Base-by-base conservation (phyloP, 2,329 filamentous ascomycete species). In the Chaetomiaceae sp. region DNA sequence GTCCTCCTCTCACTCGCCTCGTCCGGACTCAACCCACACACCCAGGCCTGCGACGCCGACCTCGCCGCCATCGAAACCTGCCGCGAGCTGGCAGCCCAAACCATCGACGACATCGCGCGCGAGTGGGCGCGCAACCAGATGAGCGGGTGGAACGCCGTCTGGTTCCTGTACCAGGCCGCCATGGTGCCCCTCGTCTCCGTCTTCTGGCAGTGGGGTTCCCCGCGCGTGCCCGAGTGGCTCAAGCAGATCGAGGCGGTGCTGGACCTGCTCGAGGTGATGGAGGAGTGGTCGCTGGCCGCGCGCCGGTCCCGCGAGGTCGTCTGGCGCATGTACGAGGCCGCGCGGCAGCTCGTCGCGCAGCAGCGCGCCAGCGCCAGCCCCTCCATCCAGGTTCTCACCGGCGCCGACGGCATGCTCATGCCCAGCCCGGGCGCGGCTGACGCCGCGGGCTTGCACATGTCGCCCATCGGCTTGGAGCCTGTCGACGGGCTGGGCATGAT, bases 131-230 rank as follows among this genome's bases (percentile, higher is more conserved):
- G 83, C 42, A 88, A 89, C 65, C 82, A 90, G 64, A 88, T 91
- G 72, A 83, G 82, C 0, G 87, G 87, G 8, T 91, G 87, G 88
- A 89, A 89, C 66, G 88, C 85, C 0, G 87, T 88, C 2, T 91
- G 87, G 87, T 86, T 90, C 69, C 79, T 89, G 55, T 91, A 89
- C 70, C 88, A 91, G 67, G 87, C 88, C 0, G 83, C 82, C 58
- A 88, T 91, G 84, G 83, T 91, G 8, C 88, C 88, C 0, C 77
- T 92, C 1, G 80, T 92, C 11, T 86, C 82, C 20, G 75, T 91
- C 12, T 89, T 90, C 66, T 86, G 82, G 75, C 84, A 89, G 65
- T 75, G 72, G 69, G 71, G 74, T 54, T 75, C 70, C 63, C 72
- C 75, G 9, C 71, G 71, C 31, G 73, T 78, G 19, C 64, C 71